phyloP scores from a whole-genome alignment of 331 rosid species.

The Telfairia occidentalis region DNA sequence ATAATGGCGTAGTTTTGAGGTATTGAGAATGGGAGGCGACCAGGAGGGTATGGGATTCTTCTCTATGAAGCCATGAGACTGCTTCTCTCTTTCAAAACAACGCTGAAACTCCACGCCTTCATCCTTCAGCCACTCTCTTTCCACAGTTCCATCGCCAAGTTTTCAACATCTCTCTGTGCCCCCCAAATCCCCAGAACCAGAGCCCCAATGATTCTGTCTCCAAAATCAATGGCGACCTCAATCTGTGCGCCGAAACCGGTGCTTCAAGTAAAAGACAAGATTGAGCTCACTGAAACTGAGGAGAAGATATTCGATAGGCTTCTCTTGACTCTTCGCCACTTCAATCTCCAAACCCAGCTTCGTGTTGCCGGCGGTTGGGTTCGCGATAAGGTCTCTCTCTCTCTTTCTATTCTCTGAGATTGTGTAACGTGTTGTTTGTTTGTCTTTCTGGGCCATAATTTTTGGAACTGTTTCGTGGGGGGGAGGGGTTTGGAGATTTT shows the following conservation, averaged over 20 bases:
- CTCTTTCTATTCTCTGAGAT: neutral
- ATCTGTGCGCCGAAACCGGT: conserved; percentile 7
- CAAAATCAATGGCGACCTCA: conserved; percentile 25
- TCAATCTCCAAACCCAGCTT: conserved; percentile 50
- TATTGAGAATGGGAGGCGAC: neutral
- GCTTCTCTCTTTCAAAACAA: neutral
- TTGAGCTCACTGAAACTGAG: conserved; percentile 52
- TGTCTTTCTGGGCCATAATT: neutral
- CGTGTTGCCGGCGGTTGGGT: conserved; percentile 99
- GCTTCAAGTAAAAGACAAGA: conserved; percentile 39
- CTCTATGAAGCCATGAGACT: conserved; percentile 11
- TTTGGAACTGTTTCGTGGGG: neutral
- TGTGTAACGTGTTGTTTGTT: neutral
- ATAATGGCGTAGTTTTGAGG: neutral
- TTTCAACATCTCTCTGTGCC: conserved; percentile 8
- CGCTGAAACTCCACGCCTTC: conserved; percentile 1
- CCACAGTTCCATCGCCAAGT: neutral
- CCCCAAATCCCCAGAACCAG: conserved; percentile 21
- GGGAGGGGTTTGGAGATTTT: neutral
- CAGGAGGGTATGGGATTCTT: neutral
- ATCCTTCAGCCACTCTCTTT: neutral
- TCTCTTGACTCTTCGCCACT: conserved; percentile 48
- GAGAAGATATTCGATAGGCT: conserved; percentile 58
- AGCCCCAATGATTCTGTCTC: conserved; percentile 19
- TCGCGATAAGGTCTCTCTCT: conserved; percentile 60